Evolutionary conservation across 768 basidiomycete species (phyloP).

Genomic region (Boletus barrowsii): DNA sequence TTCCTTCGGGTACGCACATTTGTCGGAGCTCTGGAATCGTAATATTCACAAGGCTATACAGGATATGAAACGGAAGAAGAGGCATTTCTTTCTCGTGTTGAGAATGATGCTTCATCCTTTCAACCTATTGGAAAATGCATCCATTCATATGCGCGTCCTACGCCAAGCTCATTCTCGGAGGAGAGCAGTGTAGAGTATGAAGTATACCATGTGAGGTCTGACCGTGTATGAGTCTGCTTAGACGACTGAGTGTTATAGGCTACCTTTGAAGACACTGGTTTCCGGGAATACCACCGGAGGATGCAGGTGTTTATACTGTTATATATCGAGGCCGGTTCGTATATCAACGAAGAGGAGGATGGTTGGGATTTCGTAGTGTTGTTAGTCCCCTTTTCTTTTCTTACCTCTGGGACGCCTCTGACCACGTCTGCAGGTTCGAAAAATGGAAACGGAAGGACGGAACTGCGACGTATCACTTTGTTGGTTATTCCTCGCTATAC

Average conservation of each 20-base stretch:
- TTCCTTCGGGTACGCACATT: slow-evolving; percentile 58
- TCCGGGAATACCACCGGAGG: slow-evolving; percentile 82
- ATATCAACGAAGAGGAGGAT: slow-evolving; percentile 91
- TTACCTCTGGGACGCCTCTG: background rate
- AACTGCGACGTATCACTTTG: slow-evolving; percentile 78
- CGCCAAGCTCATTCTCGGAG: slow-evolving; percentile 42
- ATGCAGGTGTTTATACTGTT: slow-evolving; percentile 95
- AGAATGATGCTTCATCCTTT: slow-evolving; percentile 76
- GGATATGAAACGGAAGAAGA: slow-evolving; percentile 69
- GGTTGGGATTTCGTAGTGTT: slow-evolving; percentile 90
- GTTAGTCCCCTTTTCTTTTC: slow-evolving; percentile 44
- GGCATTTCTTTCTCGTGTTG: slow-evolving; percentile 66
- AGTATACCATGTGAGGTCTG: slow-evolving; percentile 77
- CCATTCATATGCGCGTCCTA: slow-evolving; percentile 68
- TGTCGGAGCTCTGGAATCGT: background rate
- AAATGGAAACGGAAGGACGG: slow-evolving; percentile 65
- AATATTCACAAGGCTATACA: slow-evolving; percentile 24
- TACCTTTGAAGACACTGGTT: slow-evolving; percentile 83
- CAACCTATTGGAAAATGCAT: slow-evolving; percentile 74
- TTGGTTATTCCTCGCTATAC: slow-evolving; percentile 92
- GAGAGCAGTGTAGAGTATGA: slow-evolving; percentile 73
- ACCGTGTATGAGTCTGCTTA: background rate
- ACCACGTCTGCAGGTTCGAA: slow-evolving; percentile 60
- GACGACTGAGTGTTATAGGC: slow-evolving; percentile 44
- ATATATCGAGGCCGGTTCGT: slow-evolving; percentile 94